Percentiles rank a stretch among this genome's conserved stretches.
Evolutionary conservation across 1,284 basidiomycete species (phyloP).

Genomic region (Afroboletus lepidellus): DNA sequence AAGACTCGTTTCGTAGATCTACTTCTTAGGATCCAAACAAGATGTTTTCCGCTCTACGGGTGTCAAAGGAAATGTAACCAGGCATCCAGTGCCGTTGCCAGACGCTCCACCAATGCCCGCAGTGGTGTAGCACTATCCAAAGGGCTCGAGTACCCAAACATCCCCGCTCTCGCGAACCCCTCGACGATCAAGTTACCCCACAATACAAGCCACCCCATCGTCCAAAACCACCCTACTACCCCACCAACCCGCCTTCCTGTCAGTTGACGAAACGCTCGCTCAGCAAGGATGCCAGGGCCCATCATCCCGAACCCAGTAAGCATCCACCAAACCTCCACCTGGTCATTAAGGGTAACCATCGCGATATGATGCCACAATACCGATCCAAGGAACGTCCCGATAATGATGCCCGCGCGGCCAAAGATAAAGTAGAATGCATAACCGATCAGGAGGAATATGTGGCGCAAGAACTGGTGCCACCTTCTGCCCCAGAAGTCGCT

Average conservation of each 20-base stretch:
- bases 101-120: conserved; percentile 11
- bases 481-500: conserved; percentile 42
- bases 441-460: conserved; percentile 33
- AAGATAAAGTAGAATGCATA: conserved; percentile 37
- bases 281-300: conserved; percentile 50
- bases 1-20: no score
- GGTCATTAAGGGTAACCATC: conserved; percentile 50
- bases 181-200: conserved; percentile 50
- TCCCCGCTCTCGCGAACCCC: conserved; percentile 46
- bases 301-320: conserved; percentile 55
- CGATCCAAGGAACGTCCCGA: conserved; percentile 57
- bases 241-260: conserved; percentile 43
- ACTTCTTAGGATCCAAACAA: not conserved
- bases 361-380: conserved; percentile 51
- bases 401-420: conserved; percentile 44
- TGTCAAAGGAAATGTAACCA: conserved; percentile 15
- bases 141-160: conserved; percentile 30
- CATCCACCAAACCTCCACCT: conserved; percentile 44
- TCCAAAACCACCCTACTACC: not conserved
- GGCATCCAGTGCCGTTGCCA: conserved; percentile 14
- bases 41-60: not conserved
- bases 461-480: conserved; percentile 44
- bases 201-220: conserved; percentile 41
- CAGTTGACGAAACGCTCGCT: conserved; percentile 37
- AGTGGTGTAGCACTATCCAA: conserved; percentile 15